phyloP scores from a whole-genome alignment of 371 early-diverging fungal species.

The Edhazardia aedis region DNA sequence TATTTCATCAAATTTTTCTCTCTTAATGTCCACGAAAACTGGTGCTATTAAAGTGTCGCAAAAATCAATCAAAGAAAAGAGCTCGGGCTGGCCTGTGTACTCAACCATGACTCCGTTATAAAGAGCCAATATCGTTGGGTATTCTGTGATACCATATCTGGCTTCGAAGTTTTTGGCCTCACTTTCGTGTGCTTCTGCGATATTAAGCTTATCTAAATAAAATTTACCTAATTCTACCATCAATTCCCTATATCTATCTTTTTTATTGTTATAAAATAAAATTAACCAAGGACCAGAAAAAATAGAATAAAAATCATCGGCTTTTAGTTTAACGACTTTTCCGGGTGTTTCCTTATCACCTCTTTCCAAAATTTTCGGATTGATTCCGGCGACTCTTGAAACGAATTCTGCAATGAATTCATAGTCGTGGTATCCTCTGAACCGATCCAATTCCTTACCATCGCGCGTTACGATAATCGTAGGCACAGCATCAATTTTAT shows the following conservation, averaged over 20 bases:
- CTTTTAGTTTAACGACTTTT: conserved; percentile 21
- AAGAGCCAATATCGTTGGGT: conserved; percentile 41
- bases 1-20: conserved; percentile 24
- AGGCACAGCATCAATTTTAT: conserved; percentile 34
- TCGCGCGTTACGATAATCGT: conserved; percentile 36
- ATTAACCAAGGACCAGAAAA: conserved; percentile 47
- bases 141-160: conserved; percentile 36
- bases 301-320: conserved; percentile 40
- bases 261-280: conserved; percentile 37
- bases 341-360: conserved; percentile 1
- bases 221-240: conserved; percentile 32
- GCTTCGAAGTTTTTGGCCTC: conserved; percentile 30
- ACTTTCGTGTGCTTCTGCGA: conserved; percentile 34
- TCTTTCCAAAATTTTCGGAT: conserved; percentile 16
- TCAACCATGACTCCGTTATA: conserved; percentile 42
- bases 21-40: conserved; percentile 32
- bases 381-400: conserved; percentile 13
- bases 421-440: conserved; percentile 21
- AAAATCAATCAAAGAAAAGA: conserved; percentile 27
- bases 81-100: conserved; percentile 21
- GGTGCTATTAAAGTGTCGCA: conserved; percentile 33
- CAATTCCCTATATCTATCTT: conserved; percentile 17
- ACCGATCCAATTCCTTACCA: conserved; percentile 15
- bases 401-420: conserved; percentile 24
- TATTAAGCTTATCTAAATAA: conserved; percentile 31